Evolutionary conservation across 108 stramenopile species (phyloP).

Genomic region (Aurantiochytrium sp.): DNA sequence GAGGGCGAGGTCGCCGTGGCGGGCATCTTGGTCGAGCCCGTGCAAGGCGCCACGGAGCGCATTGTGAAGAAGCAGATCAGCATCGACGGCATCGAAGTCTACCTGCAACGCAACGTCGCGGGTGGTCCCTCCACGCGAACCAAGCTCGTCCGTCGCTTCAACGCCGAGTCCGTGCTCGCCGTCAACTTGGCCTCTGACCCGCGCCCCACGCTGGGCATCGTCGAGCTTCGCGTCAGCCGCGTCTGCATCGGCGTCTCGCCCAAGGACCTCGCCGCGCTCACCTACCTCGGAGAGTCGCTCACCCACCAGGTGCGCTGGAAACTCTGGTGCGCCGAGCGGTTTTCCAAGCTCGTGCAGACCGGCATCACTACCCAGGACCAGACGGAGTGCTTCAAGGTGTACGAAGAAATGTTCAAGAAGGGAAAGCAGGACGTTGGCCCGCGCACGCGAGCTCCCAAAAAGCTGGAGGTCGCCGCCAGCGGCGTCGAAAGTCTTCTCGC

Average conservation of each 20-base stretch:
- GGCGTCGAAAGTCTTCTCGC: background rate
- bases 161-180: slow-evolving; percentile 12
- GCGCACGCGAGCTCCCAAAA: background rate
- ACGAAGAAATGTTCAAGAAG: background rate
- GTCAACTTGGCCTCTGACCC: slow-evolving; percentile 5
- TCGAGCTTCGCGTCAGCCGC: background rate
- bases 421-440: background rate
- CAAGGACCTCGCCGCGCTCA: background rate
- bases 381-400: background rate
- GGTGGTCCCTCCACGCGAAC: background rate
- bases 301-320: background rate
- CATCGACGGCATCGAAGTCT: background rate
- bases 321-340: background rate
- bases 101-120: background rate
- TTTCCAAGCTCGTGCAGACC: background rate
- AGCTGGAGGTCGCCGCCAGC: background rate
- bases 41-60: slow-evolving; percentile 7
- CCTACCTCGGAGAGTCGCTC: background rate
- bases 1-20: background rate
- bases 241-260: background rate
- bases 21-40: background rate
- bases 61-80: slow-evolving; percentile 8
- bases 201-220: background rate
- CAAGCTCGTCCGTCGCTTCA: background rate
- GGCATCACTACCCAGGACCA: background rate